Evolutionary conservation across 352 stramenopile genomes (phyloP), one percentile per base, ranked within the genome.

Genomic region (Phytophthora lateralis): DNA sequence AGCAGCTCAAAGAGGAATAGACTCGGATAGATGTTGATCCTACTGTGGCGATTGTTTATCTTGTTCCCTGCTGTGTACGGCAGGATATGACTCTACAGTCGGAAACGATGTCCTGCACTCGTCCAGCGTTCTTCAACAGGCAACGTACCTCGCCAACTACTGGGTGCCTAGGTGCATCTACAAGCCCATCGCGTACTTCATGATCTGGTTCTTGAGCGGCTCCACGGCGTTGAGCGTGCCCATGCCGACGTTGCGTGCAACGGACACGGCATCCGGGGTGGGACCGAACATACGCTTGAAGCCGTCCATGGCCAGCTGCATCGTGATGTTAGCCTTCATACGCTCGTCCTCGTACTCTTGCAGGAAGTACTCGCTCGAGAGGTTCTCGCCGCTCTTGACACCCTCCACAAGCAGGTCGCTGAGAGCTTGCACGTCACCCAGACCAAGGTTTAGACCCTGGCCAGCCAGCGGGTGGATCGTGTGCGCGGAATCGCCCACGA

Each of bases 401-500:
- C 85, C 90, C 18, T 95, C 82, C 3, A 83, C 60, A 12, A 98
- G 75, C 48, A 93, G 60, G 42, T 81, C 51, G 34, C 78, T 75
- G 26, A 98, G 78, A 68, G 83, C 77, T 39, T 89, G 57, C 6
- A 97, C 94, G 75, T 98, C 96, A 35, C 76, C 89, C 21, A 99
- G 72, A 14, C 96, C 96, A 43, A 99, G 75, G 84, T 99, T 99
- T 41, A 99, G 76, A 9, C 95, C 95, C 77, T 99, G 96, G 38
- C 96, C 96, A 3, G 96, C 96, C 59, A 99, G 93, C 30, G 96
- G 96, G 78, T 99, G 96, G 54, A 99, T 95, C 39, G 94, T 96
- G 80, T 99, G 96, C 27, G 96, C 96, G 6, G 96, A 97, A 82
- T 99, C 96, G 47, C 96, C 96, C 12, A 98, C 80, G 43, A 99